Percentiles rank a stretch among this genome's conserved stretches.
Conservation (phyloP, 1,284 basidiomycete species). For the Microbotryomycetes sp. region DNA sequence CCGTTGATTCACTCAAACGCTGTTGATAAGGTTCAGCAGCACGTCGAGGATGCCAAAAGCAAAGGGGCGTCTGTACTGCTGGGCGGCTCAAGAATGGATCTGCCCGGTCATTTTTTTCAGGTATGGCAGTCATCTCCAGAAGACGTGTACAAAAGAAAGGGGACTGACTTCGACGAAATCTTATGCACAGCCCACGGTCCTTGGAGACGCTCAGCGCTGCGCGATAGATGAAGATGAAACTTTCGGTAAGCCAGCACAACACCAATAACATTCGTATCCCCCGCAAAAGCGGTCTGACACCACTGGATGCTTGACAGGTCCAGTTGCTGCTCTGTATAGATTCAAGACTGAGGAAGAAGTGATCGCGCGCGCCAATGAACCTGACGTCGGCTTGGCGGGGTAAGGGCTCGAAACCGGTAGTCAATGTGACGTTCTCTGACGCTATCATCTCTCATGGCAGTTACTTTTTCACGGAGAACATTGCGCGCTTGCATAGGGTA, state of each 20-base stretch:
- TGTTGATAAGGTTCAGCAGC: conserved; percentile 75
- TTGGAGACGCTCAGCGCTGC: conserved; percentile 32
- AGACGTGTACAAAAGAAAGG: too few relatives aligned
- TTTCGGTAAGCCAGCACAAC: conserved; percentile 21
- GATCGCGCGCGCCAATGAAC: conserved; percentile 73
- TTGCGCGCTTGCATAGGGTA: conserved; percentile 90
- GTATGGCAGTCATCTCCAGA: background rate
- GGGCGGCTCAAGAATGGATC: conserved; percentile 58
- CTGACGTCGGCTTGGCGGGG: conserved; percentile 80
- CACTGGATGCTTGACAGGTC: too few relatives aligned
- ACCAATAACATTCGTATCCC: background rate
- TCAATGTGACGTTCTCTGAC: background rate
- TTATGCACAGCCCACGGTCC: conserved; percentile 29
- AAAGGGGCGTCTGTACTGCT: conserved; percentile 81
- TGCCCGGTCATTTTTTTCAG: conserved; percentile 20
- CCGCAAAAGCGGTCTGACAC: too few relatives aligned
- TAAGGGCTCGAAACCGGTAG: conserved; percentile 2
- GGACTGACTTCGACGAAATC: too few relatives aligned
- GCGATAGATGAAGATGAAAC: conserved; percentile 37
- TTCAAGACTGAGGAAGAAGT: conserved; percentile 94
- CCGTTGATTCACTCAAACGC: conserved; percentile 86
- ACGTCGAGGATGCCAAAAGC: conserved; percentile 76
- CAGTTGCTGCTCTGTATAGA: conserved; percentile 37
- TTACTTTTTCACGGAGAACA: conserved; percentile 86
- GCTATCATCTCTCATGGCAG: background rate